These are phyloP conservation scores for Fonsecaea pedrosoi DNA, from an alignment of 2,329 filamentous ascomycete genomes.

Conservation along the genomic window DNA sequence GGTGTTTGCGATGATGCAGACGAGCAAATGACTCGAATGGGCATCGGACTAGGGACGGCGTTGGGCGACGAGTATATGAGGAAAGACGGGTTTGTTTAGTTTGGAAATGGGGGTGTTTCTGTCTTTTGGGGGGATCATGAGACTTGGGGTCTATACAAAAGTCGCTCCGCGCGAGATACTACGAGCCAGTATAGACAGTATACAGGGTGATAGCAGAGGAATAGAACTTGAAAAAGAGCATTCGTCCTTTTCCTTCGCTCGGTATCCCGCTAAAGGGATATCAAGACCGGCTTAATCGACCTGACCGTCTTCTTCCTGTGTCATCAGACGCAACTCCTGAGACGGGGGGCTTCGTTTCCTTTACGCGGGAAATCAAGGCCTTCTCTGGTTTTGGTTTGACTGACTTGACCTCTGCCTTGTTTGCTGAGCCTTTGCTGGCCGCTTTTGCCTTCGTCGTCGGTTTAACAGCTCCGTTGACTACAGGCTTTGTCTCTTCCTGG, in stretches of 20 bases:
- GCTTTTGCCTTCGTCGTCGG: constrained; percentile 1
- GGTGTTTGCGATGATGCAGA: background rate
- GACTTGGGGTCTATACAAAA: background rate
- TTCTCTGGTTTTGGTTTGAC: constrained; percentile 15
- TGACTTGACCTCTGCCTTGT: constrained; percentile 14
- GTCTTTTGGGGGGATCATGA: background rate
- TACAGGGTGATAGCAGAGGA: background rate
- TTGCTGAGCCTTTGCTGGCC: constrained; percentile 10
- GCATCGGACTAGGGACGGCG: background rate
- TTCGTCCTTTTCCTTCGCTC: background rate
- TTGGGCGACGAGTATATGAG: background rate
- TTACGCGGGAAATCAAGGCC: background rate
- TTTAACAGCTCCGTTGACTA: constrained; percentile 13
- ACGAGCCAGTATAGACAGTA: background rate
- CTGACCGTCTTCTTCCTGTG: constrained; percentile 30
- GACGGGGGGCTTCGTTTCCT: constrained; percentile 45
- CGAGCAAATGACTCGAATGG: background rate
- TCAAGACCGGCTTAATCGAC: constrained; percentile 27
- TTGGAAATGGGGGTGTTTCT: background rate
- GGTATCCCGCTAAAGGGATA: background rate
- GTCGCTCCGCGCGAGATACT: background rate
- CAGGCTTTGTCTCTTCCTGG: constrained; percentile 14
- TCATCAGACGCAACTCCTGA: constrained; percentile 56
- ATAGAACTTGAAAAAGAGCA: background rate
- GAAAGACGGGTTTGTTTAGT: background rate